Conservation (phyloP, 495 filamentous ascomycete species). For the Podospora pseudocomata region DNA sequence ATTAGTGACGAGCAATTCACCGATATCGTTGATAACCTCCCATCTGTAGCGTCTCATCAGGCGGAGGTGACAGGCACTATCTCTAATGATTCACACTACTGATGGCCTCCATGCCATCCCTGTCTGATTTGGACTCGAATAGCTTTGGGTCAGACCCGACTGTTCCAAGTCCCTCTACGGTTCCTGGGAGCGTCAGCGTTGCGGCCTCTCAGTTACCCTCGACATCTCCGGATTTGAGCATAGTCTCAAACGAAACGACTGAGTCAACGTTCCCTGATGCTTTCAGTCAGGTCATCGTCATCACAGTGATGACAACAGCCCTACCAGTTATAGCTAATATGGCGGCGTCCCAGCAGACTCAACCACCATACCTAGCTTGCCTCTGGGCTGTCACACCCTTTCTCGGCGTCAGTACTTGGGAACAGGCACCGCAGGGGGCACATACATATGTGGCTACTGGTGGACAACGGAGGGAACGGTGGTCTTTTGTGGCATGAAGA, state of each 20-base stretch:
- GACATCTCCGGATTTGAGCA: background rate
- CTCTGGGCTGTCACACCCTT: background rate
- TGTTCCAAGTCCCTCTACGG: background rate
- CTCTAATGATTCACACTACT: background rate
- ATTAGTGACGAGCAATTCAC: background rate
- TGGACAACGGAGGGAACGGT: background rate
- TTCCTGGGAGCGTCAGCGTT: background rate
- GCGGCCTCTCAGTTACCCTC: background rate
- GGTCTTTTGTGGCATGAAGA: slow-evolving; percentile 3
- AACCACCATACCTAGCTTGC: background rate
- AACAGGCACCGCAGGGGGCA: background rate
- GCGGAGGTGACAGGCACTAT: background rate
- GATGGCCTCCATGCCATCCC: background rate
- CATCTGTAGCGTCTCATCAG: background rate
- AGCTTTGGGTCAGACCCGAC: background rate
- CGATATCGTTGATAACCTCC: background rate
- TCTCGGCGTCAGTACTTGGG: background rate
- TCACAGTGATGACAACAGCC: background rate
- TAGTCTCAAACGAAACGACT: background rate
- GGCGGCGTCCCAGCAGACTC: background rate
- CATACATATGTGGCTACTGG: background rate
- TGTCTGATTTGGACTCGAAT: background rate
- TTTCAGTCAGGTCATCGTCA: background rate
- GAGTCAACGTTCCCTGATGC: background rate
- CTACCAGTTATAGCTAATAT: background rate